phyloP scores from a whole-genome alignment of 2,329 filamentous ascomycete genomes.

The Paraconiothyrium sp. region DNA sequence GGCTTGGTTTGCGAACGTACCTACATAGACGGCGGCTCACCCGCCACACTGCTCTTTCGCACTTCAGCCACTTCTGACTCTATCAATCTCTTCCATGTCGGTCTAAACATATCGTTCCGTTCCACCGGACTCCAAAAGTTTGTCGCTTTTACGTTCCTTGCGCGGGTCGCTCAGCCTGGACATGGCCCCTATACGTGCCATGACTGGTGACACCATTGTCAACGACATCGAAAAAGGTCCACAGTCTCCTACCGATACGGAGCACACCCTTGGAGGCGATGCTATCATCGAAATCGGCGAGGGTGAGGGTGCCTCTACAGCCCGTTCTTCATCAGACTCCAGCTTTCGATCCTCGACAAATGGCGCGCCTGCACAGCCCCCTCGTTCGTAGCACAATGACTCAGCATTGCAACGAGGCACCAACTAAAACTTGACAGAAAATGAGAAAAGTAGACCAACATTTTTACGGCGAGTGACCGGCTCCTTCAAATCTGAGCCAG shows the following conservation, averaged over 20 bases:
- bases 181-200: constrained; percentile 42
- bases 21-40: constrained; percentile 35
- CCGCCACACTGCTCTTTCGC: constrained; percentile 32
- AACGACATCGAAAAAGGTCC: constrained; percentile 33
- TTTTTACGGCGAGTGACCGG: constrained; percentile 40
- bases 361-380: constrained; percentile 42
- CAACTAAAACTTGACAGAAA: constrained; percentile 30
- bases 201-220: constrained; percentile 45
- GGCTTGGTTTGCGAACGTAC: constrained; percentile 24
- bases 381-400: constrained; percentile 36
- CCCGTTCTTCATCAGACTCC: constrained; percentile 24
- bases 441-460: constrained; percentile 34
- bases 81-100: constrained; percentile 21
- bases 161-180: constrained; percentile 25
- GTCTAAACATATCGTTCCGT: constrained; percentile 22
- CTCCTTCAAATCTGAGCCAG: constrained; percentile 42
- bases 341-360: constrained; percentile 24
- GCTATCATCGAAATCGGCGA: constrained; percentile 44
- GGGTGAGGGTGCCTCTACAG: constrained; percentile 25
- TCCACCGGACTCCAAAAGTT: constrained; percentile 18
- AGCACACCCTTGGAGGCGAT: constrained; percentile 40
- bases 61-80: constrained; percentile 35
- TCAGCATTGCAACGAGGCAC: background rate
- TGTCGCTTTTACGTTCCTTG: constrained; percentile 17
- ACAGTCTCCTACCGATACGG: constrained; percentile 41